Conservation (phyloP, 1,139 yeast genomes). For the Diutina siamensis region DNA sequence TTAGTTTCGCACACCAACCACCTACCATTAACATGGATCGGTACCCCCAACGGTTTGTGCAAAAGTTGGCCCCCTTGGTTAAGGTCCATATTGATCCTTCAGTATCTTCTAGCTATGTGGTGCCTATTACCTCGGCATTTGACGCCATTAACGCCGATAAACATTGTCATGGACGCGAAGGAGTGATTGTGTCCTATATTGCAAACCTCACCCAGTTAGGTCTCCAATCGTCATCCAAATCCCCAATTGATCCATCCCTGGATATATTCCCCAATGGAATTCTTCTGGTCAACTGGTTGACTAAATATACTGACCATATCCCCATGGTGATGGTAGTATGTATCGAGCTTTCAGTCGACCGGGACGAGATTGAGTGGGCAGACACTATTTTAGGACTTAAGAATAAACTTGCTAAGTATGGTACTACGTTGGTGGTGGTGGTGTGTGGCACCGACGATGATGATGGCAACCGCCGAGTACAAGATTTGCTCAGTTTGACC, state of each 20-base stretch:
- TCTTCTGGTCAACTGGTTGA: conserved; percentile 25
- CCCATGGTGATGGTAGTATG: conserved; percentile 25
- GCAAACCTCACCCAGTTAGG: background rate
- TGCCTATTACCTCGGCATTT: background rate
- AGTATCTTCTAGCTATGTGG: background rate
- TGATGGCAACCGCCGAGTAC: conserved; percentile 11
- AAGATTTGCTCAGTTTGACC: conserved; percentile 22
- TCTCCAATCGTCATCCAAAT: conserved; percentile 10
- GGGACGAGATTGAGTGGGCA: conserved; percentile 13
- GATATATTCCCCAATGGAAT: conserved; percentile 35
- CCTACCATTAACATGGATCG: conserved; percentile 2
- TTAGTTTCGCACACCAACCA: background rate
- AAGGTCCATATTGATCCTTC: background rate
- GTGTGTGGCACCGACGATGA: conserved; percentile 14
- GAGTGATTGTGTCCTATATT: background rate
- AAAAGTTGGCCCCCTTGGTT: conserved; percentile 5
- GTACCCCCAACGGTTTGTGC: conserved; percentile 2
- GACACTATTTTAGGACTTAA: conserved; percentile 14
- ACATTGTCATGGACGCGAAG: background rate
- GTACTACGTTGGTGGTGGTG: conserved; percentile 20
- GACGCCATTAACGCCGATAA: background rate
- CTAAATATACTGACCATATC: conserved; percentile 19
- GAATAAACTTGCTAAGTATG: conserved; percentile 11
- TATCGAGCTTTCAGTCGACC: conserved; percentile 12
- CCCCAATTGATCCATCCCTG: conserved; percentile 28